These are phyloP conservation scores for Colletotrichum eleusines DNA, from an alignment of 2,329 filamentous ascomycete genomes.

Conservation along the genomic window DNA sequence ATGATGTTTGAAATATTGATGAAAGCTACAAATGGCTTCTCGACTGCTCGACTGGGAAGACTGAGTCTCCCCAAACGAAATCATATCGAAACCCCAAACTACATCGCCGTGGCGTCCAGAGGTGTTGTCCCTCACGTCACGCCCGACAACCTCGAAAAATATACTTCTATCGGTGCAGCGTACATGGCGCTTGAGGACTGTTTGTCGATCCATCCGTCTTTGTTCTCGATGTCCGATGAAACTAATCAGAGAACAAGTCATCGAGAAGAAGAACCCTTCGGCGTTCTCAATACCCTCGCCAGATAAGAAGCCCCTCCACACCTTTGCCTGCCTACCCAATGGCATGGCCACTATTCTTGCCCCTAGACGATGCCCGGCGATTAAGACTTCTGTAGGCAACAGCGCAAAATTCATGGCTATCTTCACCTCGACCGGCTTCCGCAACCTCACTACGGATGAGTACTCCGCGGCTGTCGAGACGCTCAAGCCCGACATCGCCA, in stretches of 20 bases:
- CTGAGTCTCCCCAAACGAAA: slow-evolving; percentile 72
- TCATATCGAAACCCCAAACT: slow-evolving; percentile 85
- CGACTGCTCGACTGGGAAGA: slow-evolving; percentile 74
- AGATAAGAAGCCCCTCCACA: slow-evolving; percentile 72
- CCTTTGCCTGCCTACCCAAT: slow-evolving; percentile 79
- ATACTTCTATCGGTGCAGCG: slow-evolving; percentile 74
- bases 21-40: slow-evolving; percentile 53
- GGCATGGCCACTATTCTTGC: slow-evolving; percentile 78
- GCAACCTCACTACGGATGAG: slow-evolving; percentile 73
- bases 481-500: slow-evolving; percentile 83
- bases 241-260: slow-evolving; percentile 55
- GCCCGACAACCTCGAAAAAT: slow-evolving; percentile 80
- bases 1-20: slow-evolving; percentile 63
- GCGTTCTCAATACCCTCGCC: slow-evolving; percentile 52
- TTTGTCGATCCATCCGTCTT: slow-evolving; percentile 61
- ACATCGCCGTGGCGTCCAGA: slow-evolving; percentile 82
- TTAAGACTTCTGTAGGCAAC: slow-evolving; percentile 78
- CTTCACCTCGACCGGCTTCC: slow-evolving; percentile 89
- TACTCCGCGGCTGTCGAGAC: slow-evolving; percentile 74
- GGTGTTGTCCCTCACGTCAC: slow-evolving; percentile 90
- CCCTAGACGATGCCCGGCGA: slow-evolving; percentile 81
- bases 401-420: slow-evolving; percentile 79
- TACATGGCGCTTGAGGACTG: slow-evolving; percentile 95
- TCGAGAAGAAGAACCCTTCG: slow-evolving; percentile 66
- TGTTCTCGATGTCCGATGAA: neutral